Base-by-base conservation (phyloP, 805 yeast genomes). In the Grigorovia humatica region DNA sequence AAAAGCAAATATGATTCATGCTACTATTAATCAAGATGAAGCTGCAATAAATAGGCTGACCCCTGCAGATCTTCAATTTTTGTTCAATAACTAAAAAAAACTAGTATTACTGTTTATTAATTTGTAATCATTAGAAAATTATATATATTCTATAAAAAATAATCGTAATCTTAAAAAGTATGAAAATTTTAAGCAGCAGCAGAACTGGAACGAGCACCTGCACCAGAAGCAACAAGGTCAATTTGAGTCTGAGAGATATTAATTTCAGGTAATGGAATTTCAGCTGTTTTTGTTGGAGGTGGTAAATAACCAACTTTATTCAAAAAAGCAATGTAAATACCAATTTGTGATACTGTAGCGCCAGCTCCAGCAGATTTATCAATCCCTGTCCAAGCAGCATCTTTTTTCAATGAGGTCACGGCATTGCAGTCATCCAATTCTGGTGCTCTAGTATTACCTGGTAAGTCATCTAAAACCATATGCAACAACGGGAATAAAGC, bases 1-100 rank as follows among this genome's bases (percentile, higher is more conserved):
- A 71, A 93, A 93, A 72, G 98, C 99, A 12, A 88, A 88, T 59
- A 93, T 93, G 99, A 93, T 93, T 55, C 85, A 88, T 66, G 99
- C 99, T 1, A 93, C 98, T 0, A 85, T 93, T 51, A 95, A 90
- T 55, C 83, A 84, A 51, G 99, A 93, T 61, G 95, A 88, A 57
- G 85, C 83, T 13, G 98, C 99, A 1, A 84, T 93, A 46, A 89
- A 78, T 63, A 74, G 90, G 54, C 74, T 93, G 55, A 89, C 96
- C 0, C 95, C 97, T 0, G 95, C 88, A 42, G 99, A 93, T 66
- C 77, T 93, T 71, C 97, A 93, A 69, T 93, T 93, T 68, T 77
- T 93, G 71, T 93, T 93, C 69, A 85, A 81, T 74, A 89, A 88
- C 61, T 91, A 70, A 56, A 20, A n/a, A 23, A 38, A 38, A 38